phyloP scores from a whole-genome alignment of 2,329 filamentous ascomycete genomes.

The Didymella exigua region DNA sequence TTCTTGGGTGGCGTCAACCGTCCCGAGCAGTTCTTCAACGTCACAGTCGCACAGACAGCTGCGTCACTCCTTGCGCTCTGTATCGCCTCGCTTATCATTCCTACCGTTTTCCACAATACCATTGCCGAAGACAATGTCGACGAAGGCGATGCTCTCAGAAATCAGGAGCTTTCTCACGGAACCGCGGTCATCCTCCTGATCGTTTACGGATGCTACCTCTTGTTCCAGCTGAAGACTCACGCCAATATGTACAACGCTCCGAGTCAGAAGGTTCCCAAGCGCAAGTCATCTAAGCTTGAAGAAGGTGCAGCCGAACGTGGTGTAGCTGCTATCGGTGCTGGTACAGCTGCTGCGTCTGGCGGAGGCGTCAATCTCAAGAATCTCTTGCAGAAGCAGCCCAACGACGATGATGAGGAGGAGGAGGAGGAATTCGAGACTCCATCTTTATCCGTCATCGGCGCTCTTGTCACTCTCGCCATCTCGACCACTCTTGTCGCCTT shows the following conservation, averaged over 20 bases:
- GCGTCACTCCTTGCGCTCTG: slow-evolving; percentile 79
- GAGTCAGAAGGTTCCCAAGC: slow-evolving; percentile 75
- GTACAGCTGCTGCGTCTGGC: slow-evolving; percentile 57
- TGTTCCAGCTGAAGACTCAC: slow-evolving; percentile 92
- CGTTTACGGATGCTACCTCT: slow-evolving; percentile 81
- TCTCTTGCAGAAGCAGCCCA: slow-evolving; percentile 48
- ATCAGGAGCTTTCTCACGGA: slow-evolving; percentile 64
- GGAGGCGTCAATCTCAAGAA: slow-evolving; percentile 58
- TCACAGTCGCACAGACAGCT: slow-evolving; percentile 87
- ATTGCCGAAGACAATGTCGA: slow-evolving; percentile 33
- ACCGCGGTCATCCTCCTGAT: slow-evolving; percentile 80
- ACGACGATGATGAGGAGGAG: slow-evolving; percentile 51
- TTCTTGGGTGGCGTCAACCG: slow-evolving; percentile 83
- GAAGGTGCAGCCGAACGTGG: slow-evolving; percentile 57
- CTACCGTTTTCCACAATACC: slow-evolving; percentile 72
- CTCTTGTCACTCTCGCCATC: slow-evolving; percentile 71
- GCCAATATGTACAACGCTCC: slow-evolving; percentile 77
- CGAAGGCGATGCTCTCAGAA: slow-evolving; percentile 34
- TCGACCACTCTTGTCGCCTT: slow-evolving; percentile 81
- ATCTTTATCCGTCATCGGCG: slow-evolving; percentile 73
- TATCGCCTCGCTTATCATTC: slow-evolving; percentile 83
- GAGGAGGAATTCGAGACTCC: slow-evolving; percentile 77
- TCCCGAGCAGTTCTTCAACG: slow-evolving; percentile 86
- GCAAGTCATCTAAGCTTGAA: slow-evolving; percentile 52
- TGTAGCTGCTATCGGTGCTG: slow-evolving; percentile 60